Evolutionary conservation across 306 rosid genomes (phyloP), one percentile per base, ranked within the genome.

Genomic region (Castanopsis chinensis): DNA sequence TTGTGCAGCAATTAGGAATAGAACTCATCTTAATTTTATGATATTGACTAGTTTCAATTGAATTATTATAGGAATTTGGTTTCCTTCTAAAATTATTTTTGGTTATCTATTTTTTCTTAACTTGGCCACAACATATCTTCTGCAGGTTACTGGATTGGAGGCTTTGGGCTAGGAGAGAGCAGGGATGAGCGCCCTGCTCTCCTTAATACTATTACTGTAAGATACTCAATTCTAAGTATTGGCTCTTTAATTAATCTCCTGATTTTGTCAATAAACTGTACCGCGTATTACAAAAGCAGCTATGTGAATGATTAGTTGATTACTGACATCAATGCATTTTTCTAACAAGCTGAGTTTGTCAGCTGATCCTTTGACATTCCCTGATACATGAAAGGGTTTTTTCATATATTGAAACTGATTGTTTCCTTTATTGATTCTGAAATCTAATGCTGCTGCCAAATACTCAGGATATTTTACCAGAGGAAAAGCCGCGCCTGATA

Each of bases 121-220:
- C 49, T 18, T 69, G 56, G 75, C 82, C 78, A 37, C 72, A 55
- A 78, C 63, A 70, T 64, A 79, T 72, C 74, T 75, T 67, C n/a
- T 82, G 81, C 49, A 92, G 99, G 98, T 78, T 95, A 87, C 76
- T 95, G 95, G 95, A 85, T 95, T 73, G 99, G 98, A 83, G 97
- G 97, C 61, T 93, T 95, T 90, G 97, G 99, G 80, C 92, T 89
- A 78, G 99, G 98, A 80, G 99, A 95, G 82, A 80, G 90, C 85
- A 89, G 89, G 75, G 88, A 90, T 78, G 98, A 91, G 83, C 94
- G 97, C 73, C 88, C 96, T 80, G 83, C 89, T 79, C 92, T 93
- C 76, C 90, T 92, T 65, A 83, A 80, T 73, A 87, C 92, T 67
- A 78, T 95, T 71, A 86, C 78, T 32, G 99, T 94, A 87, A 76